Conservation (phyloP, 2,329 filamentous ascomycete genomes). For the Seiridium cupressi region DNA sequence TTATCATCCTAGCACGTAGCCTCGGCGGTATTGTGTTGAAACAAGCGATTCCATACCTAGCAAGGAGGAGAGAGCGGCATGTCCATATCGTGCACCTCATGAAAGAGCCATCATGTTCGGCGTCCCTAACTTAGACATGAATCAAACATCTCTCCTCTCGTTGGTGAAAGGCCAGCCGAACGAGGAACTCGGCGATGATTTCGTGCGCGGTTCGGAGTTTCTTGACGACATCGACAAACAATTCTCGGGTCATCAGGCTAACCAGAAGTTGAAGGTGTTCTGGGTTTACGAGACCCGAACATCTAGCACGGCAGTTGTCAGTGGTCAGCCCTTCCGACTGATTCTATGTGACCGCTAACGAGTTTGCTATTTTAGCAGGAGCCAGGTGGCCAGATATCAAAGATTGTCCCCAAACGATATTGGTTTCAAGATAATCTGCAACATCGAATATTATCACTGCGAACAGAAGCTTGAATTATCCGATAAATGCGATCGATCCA, state of each 20-base stretch:
- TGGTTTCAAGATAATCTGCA: background rate
- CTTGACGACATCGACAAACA: background rate
- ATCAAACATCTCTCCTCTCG: background rate
- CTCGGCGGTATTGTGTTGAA: background rate
- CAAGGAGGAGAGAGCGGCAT: background rate
- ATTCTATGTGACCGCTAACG: background rate
- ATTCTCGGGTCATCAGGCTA: background rate
- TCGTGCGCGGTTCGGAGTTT: background rate
- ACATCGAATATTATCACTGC: background rate
- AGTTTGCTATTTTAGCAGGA: too few species aligned
- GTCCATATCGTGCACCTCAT: background rate
- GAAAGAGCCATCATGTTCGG: background rate
- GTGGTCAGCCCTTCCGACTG: background rate
- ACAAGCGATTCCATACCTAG: background rate
- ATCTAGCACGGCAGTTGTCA: background rate
- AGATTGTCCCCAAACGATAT: background rate
- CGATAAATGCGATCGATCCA: background rate
- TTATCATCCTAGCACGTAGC: background rate
- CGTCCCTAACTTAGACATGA: background rate
- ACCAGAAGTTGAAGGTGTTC: background rate
- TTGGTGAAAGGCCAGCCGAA: background rate
- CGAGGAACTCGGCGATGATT: background rate
- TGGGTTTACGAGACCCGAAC: background rate
- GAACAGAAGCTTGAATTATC: background rate
- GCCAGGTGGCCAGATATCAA: background rate